A percentile compares a stretch with the other conserved stretches of the same genome.
These are phyloP conservation scores for Calophaca sinica DNA, from an alignment of 306 rosid genomes.

Conservation along the genomic window DNA sequence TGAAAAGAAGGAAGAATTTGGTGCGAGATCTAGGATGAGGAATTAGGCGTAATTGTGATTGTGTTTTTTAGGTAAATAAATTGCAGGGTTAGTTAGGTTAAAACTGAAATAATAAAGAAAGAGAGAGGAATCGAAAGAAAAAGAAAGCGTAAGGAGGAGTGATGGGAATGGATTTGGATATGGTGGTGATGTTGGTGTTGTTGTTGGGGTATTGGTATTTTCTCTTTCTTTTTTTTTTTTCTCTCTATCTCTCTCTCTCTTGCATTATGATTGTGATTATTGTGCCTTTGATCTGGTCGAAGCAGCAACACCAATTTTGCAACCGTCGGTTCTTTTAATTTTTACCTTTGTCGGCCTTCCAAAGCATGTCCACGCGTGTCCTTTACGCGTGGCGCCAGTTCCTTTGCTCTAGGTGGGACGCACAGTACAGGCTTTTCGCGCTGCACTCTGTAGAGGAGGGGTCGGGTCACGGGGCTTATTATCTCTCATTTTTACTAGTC, in stretches of 20 bases:
- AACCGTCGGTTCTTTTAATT: conserved; percentile 38
- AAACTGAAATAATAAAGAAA: neutral
- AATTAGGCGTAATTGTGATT: conserved; percentile 9
- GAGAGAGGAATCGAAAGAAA: conserved; percentile 18
- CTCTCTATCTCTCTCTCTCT: conserved; percentile 44
- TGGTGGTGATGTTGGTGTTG: conserved; percentile 44
- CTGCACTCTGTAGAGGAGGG: conserved; percentile 4
- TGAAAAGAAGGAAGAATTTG: neutral
- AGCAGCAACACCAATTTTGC: conserved; percentile 11
- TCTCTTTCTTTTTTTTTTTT: neutral
- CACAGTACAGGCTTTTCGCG: conserved; percentile 9
- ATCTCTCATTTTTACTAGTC: too few relatives aligned
- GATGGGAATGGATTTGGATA: conserved; percentile 13
- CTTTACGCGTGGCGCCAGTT: conserved; percentile 45
- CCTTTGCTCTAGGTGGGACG: conserved; percentile 26
- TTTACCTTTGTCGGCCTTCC: neutral
- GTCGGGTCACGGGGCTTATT: conserved; percentile 52
- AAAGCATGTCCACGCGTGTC: conserved; percentile 46
- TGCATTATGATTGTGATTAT: conserved; percentile 25
- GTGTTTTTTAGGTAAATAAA: conserved; percentile 10
- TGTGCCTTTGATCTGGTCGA: conserved; percentile 32
- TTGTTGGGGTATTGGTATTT: neutral
- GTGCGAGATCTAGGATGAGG: conserved; percentile 50
- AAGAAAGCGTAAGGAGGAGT: conserved; percentile 25
- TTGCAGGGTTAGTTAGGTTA: conserved; percentile 48